These are phyloP conservation scores for Neurospora tetraspora DNA, from an alignment of 495 filamentous ascomycete species.

Conservation along the genomic window DNA sequence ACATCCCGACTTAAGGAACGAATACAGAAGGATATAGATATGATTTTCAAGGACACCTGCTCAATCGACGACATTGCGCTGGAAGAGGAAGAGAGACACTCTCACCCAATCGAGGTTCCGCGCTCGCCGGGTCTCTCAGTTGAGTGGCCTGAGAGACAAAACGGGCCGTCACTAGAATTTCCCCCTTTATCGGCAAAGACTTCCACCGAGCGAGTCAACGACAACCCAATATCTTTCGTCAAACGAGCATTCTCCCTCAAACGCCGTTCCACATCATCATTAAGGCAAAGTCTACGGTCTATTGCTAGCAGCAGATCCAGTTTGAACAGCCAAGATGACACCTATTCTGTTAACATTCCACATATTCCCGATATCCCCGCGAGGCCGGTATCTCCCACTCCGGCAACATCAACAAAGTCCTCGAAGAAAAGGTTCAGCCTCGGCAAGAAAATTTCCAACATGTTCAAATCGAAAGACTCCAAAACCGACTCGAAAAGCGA, in stretches of 20 bases:
- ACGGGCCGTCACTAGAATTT: conserved; percentile 5
- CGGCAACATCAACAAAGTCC: not conserved
- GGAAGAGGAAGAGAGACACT: conserved; percentile 12
- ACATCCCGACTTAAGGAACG: conserved; percentile 25
- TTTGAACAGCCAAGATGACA: not conserved
- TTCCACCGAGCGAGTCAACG: not conserved
- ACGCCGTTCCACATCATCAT: conserved; percentile 8
- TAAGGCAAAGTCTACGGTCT: not conserved
- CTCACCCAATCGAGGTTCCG: conserved; percentile 1
- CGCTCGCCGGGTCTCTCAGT: not conserved
- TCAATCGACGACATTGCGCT: conserved; percentile 29
- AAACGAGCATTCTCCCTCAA: conserved; percentile 13
- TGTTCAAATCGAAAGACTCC: not conserved
- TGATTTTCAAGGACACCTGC: conserved; percentile 36
- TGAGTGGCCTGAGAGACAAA: conserved; percentile 4
- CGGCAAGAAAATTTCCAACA: not conserved
- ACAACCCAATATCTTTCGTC: conserved; percentile 4
- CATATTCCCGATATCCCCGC: conserved; percentile 11
- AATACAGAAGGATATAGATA: conserved; percentile 33
- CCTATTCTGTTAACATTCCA: conserved; percentile 3
- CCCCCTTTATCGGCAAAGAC: not conserved
- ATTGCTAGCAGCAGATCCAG: not conserved
- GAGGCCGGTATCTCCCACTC: conserved; percentile 1
- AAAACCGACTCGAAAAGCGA: not conserved
- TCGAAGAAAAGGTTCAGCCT: not conserved